Evolutionary conservation across 2,329 filamentous ascomycete species (phyloP).

Genomic region (Akanthomyces lecanii): DNA sequence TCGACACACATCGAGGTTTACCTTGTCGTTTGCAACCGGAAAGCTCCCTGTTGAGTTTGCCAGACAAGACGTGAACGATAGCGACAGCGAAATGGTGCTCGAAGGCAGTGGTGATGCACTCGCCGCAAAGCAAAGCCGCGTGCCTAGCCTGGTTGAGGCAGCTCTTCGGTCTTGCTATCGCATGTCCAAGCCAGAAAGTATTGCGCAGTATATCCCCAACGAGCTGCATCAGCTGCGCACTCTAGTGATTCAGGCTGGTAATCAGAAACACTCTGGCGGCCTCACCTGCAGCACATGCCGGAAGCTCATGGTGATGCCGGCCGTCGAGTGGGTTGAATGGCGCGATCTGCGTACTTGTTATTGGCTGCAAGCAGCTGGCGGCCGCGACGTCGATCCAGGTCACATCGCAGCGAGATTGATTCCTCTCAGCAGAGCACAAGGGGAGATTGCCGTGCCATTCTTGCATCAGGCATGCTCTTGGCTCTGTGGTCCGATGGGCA

Average conservation of each 20-base stretch:
- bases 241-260: slow-evolving; percentile 37
- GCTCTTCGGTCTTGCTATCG: slow-evolving; percentile 45
- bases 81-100: slow-evolving; percentile 13
- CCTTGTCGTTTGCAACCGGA: neutral
- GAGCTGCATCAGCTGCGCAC: slow-evolving; percentile 37
- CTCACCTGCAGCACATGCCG: slow-evolving; percentile 49
- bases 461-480: slow-evolving; percentile 47
- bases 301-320: slow-evolving; percentile 45
- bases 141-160: slow-evolving; percentile 49
- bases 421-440: slow-evolving; percentile 28
- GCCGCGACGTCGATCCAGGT: slow-evolving; percentile 3
- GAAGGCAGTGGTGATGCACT: slow-evolving; percentile 6
- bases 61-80: neutral
- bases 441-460: slow-evolving; percentile 43
- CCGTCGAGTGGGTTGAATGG: slow-evolving; percentile 61
- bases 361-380: slow-evolving; percentile 11
- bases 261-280: slow-evolving; percentile 45
- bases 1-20: slow-evolving; percentile 7
- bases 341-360: slow-evolving; percentile 37
- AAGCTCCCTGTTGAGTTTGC: slow-evolving; percentile 21
- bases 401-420: slow-evolving; percentile 20
- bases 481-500: slow-evolving; percentile 42
- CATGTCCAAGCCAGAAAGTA: slow-evolving; percentile 38
- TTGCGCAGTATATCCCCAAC: slow-evolving; percentile 41
- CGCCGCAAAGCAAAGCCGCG: slow-evolving; percentile 27